Evolutionary conservation across 1,284 basidiomycete species (phyloP).

Genomic region (Cystobasidium slooffiae): DNA sequence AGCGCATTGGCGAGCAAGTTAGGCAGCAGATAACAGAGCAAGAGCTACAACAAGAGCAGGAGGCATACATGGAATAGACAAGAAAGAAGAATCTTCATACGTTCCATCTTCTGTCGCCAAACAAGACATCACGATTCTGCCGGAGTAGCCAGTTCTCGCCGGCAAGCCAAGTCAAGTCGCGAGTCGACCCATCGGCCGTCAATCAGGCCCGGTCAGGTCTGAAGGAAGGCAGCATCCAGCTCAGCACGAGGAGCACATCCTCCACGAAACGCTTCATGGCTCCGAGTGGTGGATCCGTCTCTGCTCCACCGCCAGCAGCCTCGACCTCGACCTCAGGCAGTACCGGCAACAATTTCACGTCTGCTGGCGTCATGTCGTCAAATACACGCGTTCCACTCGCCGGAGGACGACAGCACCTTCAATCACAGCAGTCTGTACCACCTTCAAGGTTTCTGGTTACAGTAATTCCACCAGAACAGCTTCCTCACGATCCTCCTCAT

Average conservation of each 20-base stretch:
- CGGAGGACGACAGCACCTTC: not conserved
- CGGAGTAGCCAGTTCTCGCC: too few species aligned
- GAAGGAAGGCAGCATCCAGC: not conserved
- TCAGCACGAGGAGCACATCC: not conserved
- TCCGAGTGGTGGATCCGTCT: constrained; percentile 11
- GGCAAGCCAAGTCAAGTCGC: too few species aligned
- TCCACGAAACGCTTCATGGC: constrained; percentile 18
- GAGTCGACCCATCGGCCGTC: not conserved
- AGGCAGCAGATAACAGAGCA: too few species aligned
- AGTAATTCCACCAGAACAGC: constrained; percentile 52
- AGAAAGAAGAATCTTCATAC: too few species aligned
- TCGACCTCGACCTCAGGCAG: not conserved
- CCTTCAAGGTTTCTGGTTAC: constrained; percentile 51
- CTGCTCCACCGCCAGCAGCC: not conserved
- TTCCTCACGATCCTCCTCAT: constrained; percentile 54
- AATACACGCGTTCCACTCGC: not conserved
- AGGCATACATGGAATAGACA: too few species aligned
- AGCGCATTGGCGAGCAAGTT: too few species aligned
- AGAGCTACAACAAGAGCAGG: too few species aligned
- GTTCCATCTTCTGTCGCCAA: too few species aligned
- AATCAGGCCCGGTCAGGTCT: not conserved
- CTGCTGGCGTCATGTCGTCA: not conserved
- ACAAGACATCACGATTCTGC: too few species aligned
- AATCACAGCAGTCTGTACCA: constrained; percentile 2
- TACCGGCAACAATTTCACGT: not conserved